Base-by-base conservation (phyloP, 495 filamentous ascomycete genomes). In the Neurospora sp. region DNA sequence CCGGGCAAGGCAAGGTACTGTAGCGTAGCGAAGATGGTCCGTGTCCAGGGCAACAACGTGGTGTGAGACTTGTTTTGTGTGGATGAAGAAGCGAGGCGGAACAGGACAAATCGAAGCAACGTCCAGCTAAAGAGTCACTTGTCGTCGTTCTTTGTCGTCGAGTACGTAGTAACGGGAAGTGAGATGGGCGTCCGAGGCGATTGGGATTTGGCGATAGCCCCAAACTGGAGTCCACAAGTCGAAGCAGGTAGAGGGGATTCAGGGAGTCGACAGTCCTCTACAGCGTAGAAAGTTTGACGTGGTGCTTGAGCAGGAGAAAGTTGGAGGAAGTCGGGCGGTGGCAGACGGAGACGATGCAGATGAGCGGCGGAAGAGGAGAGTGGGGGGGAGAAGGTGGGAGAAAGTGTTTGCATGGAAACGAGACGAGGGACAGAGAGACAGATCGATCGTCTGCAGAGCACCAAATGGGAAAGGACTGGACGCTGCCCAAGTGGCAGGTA, bases 111-210 rank as follows among this genome's bases (percentile, higher is more conserved):
- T 27, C 16, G 42, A 60, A 60, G 71, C 71, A 72, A 72, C 71
- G 37, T 72, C 71, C 71, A 72, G 71, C 42, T 72, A 72, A 72
- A 72, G 71, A 72, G 71, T 72, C 71, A 72, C 71, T 60, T 37
- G 41, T 37, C 23, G 20, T 35, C 31, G 41, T 72, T 62, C 5
- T 27, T 66, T 66, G 27, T 66, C 27, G 54, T 66, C 54, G 54
- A 35, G 27, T 66, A 66, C 14, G 54, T 66, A 35, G 54, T 18
- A 66, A 14, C 31, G 39, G 27, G 23, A 23, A 37, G n/a, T 7
- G 35, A 69, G 27, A n/a, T 20, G 42, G 23, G 23, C 23, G 44
- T 35, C 38, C 54, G 14, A 27, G 44, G 27, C 27, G 10, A 16
- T 66, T 72, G 35, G 44, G 16, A n/a, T 72, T 54, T 72, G 44